Evolutionary conservation across 148 eudicot species (phyloP), one percentile per base, ranked within the genome.

Genomic region (Fagopyrum homotropicum): DNA sequence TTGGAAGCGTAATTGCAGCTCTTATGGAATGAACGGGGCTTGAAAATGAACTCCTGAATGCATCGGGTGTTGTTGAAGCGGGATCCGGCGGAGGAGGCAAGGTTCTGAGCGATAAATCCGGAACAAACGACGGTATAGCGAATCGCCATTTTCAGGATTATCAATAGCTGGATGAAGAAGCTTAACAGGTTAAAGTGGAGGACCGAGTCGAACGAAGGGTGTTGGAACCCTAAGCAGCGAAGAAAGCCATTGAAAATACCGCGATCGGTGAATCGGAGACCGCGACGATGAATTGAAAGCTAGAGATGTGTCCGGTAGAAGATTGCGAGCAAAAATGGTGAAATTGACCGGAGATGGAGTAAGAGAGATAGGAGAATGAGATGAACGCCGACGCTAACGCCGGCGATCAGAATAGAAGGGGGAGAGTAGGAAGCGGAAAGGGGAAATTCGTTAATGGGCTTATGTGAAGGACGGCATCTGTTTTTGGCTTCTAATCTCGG

Each of bases 121-220:
- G 97, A 88, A 81, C 80, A 87, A 56, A 85, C 51, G 68, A 88
- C 88, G 75, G 98, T 88, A 73, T 82, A 82, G 29, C 97, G 77
- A 69, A 91, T 86, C 76, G 98, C 98, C 98, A 93, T 93, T 10
- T 78, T 5, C 1, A 73, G 57, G 6, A 85, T 17, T 61, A 70
- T 55, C 17, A 78, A 4, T 5, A 87, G 30, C 8, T 7, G 19
- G 80, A 83, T 3, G 0, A 93, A 77, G 82, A 82, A 46, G 4
- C 69, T 82, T 69, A 78, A 76, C 88, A 88, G 86, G 9, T 22
- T 83, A 76, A 71, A 26, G 60, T 63, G 72, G 73, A 81, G 47
- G 54, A 73, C 9, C 8, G 6, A 54, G 75, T 6, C 50, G 15
- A 81, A 51, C 7, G 47, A 35, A 16, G 51, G 64, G 5, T 76